Conservation (phyloP, 305 asterid species). For the Rubia balearica region DNA sequence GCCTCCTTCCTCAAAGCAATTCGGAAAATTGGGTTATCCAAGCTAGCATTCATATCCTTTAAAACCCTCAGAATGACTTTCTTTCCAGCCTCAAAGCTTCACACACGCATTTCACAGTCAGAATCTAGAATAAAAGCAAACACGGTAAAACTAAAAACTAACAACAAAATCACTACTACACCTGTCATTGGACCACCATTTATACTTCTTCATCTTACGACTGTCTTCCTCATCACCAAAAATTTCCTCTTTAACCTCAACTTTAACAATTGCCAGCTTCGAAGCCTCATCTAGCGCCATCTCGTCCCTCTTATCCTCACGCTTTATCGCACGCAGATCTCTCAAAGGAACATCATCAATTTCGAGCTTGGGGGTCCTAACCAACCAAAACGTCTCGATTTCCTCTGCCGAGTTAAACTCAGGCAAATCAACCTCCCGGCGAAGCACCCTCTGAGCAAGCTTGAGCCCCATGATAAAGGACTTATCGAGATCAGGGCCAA, state of each 20-base stretch:
- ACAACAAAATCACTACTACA: background rate
- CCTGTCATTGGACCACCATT: conserved; percentile 26
- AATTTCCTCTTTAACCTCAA: conserved; percentile 21
- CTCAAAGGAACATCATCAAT: conserved; percentile 16
- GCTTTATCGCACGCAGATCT: background rate
- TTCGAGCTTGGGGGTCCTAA: conserved; percentile 19
- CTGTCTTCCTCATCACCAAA: conserved; percentile 7
- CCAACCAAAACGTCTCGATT: conserved; percentile 21
- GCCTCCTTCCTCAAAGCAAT: conserved; percentile 26
- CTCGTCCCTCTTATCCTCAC: conserved; percentile 13
- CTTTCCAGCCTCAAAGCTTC: conserved; percentile 22
- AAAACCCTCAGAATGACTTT: conserved; percentile 19
- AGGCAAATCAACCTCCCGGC: conserved; percentile 13
- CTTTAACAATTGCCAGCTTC: conserved; percentile 8
- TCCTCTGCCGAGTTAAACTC: conserved; percentile 14
- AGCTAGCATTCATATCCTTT: conserved; percentile 21
- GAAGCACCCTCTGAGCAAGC: conserved; percentile 21
- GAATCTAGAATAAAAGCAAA: background rate
- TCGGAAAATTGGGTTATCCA: conserved; percentile 19
- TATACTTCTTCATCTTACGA: conserved; percentile 19
- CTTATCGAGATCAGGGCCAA: conserved; percentile 19
- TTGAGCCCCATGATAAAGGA: conserved; percentile 20
- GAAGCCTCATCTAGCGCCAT: conserved; percentile 14
- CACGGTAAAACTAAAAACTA: background rate
- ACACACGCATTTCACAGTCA: conserved; percentile 8